Evolutionary conservation across 2,329 filamentous ascomycete species (phyloP).

Genomic region (Aurifilum marmelostoma): DNA sequence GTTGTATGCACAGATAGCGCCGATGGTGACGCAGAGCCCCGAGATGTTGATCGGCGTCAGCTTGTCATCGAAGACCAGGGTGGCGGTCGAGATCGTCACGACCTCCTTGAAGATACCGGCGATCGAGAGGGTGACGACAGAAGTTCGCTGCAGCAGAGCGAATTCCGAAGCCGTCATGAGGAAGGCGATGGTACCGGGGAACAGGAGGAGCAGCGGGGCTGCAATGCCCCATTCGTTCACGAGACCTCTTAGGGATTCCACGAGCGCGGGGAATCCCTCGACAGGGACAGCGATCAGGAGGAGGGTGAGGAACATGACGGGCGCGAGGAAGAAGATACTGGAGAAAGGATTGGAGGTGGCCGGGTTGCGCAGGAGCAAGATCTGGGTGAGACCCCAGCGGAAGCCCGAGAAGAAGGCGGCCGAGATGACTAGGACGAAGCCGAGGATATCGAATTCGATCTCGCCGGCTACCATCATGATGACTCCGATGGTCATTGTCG

Average conservation of each 20-base stretch:
- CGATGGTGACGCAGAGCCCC: slow-evolving; percentile 85
- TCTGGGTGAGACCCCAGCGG: slow-evolving; percentile 97
- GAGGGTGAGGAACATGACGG: slow-evolving; percentile 90
- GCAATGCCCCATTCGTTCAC: slow-evolving; percentile 69
- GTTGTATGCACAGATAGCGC: slow-evolving; percentile 87
- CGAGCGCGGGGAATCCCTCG: slow-evolving; percentile 74
- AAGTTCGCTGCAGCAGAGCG: slow-evolving; percentile 90
- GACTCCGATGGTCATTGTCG: slow-evolving; percentile 88
- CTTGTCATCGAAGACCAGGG: slow-evolving; percentile 84
- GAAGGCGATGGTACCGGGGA: slow-evolving; percentile 90
- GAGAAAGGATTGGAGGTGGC: slow-evolving; percentile 96
- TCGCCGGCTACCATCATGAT: slow-evolving; percentile 99
- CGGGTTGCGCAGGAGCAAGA: slow-evolving; percentile 88
- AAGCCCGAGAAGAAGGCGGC: slow-evolving; percentile 96
- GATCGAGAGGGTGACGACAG: slow-evolving; percentile 93
- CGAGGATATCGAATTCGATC: slow-evolving; percentile 81
- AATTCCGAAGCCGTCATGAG: slow-evolving; percentile 97
- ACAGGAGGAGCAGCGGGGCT: slow-evolving; percentile 76
- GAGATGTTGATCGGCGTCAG: slow-evolving; percentile 86
- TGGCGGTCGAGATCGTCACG: slow-evolving; percentile 88
- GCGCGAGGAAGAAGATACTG: slow-evolving; percentile 96
- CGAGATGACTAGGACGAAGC: slow-evolving; percentile 90
- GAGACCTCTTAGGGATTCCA: slow-evolving; percentile 67
- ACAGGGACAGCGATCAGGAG: slow-evolving; percentile 81
- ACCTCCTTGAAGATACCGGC: slow-evolving; percentile 99